Evolutionary conservation across 345 rosid genomes (phyloP), one percentile per base, ranked within the genome.

Genomic region (Corchorus olitorius): DNA sequence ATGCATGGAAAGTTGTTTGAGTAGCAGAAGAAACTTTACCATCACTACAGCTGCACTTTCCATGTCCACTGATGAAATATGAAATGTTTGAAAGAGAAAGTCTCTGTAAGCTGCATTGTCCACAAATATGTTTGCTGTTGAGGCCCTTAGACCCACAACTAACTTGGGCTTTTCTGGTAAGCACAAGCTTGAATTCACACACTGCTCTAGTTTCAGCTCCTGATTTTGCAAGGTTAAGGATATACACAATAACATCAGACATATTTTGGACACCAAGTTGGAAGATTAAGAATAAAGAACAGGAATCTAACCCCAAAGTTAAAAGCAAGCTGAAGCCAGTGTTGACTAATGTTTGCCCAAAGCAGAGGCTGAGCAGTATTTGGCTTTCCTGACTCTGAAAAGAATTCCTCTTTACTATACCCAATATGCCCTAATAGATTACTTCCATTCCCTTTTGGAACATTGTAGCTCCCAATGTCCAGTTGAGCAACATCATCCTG

Each of bases 21-120:
- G 53, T 9, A 46, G 37, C 27, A 27, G 1, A 48, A 67, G 12
- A 55, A 37, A 37, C 2, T 55, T 45, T 79, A 79, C 90, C 88
- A 83, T 84, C 22, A 82, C 87, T 43, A 84, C 87, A 22, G 89
- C 88, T 78, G 83, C 75, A 68, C 89, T 87, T 82, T 87, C 92
- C 87, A 80, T 86, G 4, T 89, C 90, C 6, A 76, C 73, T 4
- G 90, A 83, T 22, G 88, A 84, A 78, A 86, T 87, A 11, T 73
- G 59, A 43, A 84, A 85, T 33, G 62, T 70, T 34, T 75, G 20
- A 67, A 52, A 80, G 11, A 81, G 81, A 71, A 89, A 85, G 19
- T 78, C 83, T 33, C 81, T 73, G 46, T 89, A 85, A 74, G 83
- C 87, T 13, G 81, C 87, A 61, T 87, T 88, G 70, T 88, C 82